Evolutionary conservation across 495 filamentous ascomycete genomes (phyloP), one percentile per base, ranked within the genome.

Genomic region (Aspergillus campestris): DNA sequence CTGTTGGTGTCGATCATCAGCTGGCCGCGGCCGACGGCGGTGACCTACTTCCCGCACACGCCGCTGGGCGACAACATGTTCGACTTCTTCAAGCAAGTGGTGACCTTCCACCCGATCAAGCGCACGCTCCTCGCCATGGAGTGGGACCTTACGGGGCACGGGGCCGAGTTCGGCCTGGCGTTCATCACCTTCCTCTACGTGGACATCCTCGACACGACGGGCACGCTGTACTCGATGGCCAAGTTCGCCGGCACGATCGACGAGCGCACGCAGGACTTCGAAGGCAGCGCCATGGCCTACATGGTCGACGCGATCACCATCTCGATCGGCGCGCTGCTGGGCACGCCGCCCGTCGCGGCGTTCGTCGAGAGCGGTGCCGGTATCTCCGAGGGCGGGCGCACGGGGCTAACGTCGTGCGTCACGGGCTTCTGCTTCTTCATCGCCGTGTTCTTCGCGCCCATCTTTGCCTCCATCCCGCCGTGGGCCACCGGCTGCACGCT

Each of bases 401-500:
- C 86, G 0, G 86, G 86, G 7, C 66, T 91, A n/a, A 89, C 86
- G 1, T 82, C 86, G n/a, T 81, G 83, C 57, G 64, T 75, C 35
- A 82, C 86, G 0, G 86, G 86, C 27, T 29, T 89, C 40, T 86
- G 82, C 61, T 91, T 91, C 72, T 89, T 91, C 72, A 80, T 91
- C 57, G 74, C 84, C 31, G 77, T 91, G 31, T 91, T 91, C 73
- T 90, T 90, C 60, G 85, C 86, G 0, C 86, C 86, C 1, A 87
- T 91, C 47, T 90, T 90, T 59, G 86, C 86, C 10, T 86, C 81
- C 0, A 90, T 91, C 48, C 86, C 86, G 3, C 77, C 84, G 0
- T 91, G 85, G 85, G 86, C 86, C 1, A 91, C 86, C 3, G 86
- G 86, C 13, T 86, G 81, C 63, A 87, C 87, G 15, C 78, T 91